A percentile compares a stretch with the other conserved stretches of the same genome.
phyloP scores from a whole-genome alignment of 306 rosid genomes.

The Cucumis cinereus region DNA sequence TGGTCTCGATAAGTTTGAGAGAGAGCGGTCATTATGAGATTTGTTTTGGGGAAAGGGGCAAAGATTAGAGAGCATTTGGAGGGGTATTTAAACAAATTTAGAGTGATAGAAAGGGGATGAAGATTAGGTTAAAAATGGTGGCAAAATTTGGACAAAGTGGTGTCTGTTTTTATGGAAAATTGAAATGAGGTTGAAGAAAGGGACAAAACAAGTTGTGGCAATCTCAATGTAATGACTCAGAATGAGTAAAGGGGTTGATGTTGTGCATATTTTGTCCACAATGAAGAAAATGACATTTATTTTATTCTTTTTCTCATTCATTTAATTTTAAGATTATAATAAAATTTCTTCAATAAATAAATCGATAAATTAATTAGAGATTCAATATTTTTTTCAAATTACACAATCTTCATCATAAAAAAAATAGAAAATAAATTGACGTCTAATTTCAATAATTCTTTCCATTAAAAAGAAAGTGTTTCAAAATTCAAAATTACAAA shows the following conservation, averaged over 20 bases:
- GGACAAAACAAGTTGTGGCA: conserved; percentile 28
- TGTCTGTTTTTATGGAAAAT: conserved; percentile 25
- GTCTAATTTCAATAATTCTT: too few relatives aligned
- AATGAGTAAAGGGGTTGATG: neutral
- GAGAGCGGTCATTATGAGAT: conserved; percentile 26
- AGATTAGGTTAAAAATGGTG: conserved; percentile 2
- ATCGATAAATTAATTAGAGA: too few relatives aligned
- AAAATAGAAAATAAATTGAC: too few relatives aligned
- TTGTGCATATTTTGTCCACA: neutral
- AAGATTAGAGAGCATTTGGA: neutral
- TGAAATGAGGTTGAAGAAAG: conserved; percentile 10
- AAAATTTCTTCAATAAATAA: too few relatives aligned
- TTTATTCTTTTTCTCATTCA: neutral
- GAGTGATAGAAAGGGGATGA: neutral
- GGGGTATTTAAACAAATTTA: neutral
- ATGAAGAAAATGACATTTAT: neutral
- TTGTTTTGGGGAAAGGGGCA: neutral
- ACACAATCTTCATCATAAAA: too few relatives aligned
- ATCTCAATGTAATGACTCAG: neutral
- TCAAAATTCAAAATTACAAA: too few relatives aligned
- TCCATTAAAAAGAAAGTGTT: too few relatives aligned
- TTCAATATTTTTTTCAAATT: too few relatives aligned
- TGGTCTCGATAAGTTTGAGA: conserved; percentile 29
- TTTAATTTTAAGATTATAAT: too few relatives aligned
- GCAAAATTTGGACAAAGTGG: conserved; percentile 20